These are phyloP conservation scores for Rhizopus delemar DNA, from an alignment of 371 early-diverging fungal genomes.

Conservation along the genomic window DNA sequence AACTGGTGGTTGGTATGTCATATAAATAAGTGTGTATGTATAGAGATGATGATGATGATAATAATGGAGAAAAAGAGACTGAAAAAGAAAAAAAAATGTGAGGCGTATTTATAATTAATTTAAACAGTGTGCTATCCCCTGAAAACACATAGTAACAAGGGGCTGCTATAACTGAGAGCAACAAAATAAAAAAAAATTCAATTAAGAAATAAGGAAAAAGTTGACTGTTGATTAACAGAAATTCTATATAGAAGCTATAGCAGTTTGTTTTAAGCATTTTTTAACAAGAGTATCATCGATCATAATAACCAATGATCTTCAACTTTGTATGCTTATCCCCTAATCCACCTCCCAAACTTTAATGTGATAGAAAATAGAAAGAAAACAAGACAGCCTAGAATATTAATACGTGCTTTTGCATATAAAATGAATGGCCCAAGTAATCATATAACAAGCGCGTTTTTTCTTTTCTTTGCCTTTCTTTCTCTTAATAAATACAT, in stretches of 20 bases:
- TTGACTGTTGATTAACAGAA: too few relatives aligned
- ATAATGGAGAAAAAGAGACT: background rate
- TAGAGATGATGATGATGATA: background rate
- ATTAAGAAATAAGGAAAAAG: too few relatives aligned
- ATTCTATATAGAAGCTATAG: too few relatives aligned
- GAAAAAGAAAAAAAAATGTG: background rate
- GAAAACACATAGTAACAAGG: background rate
- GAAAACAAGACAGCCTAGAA: background rate
- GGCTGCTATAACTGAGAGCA: background rate
- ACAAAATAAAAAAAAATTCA: too few relatives aligned
- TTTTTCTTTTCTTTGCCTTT: too few relatives aligned
- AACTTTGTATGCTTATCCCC: too few relatives aligned
- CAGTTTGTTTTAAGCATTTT: background rate
- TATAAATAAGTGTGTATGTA: background rate
- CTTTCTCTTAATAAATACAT: too few relatives aligned
- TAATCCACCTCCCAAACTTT: too few relatives aligned
- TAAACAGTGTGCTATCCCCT: background rate
- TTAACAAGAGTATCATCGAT: background rate
- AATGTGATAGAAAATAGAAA: background rate
- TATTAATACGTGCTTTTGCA: too few relatives aligned
- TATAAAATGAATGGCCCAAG: too few relatives aligned
- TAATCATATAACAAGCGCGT: too few relatives aligned
- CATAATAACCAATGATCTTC: too few relatives aligned
- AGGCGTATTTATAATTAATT: conserved; percentile 1
- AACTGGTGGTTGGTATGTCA: background rate